Percentiles rank a stretch among this genome's conserved stretches.
These are phyloP conservation scores for Ophidiomyces ophidiicola DNA, from an alignment of 2,329 filamentous ascomycete genomes.

Conservation along the genomic window DNA sequence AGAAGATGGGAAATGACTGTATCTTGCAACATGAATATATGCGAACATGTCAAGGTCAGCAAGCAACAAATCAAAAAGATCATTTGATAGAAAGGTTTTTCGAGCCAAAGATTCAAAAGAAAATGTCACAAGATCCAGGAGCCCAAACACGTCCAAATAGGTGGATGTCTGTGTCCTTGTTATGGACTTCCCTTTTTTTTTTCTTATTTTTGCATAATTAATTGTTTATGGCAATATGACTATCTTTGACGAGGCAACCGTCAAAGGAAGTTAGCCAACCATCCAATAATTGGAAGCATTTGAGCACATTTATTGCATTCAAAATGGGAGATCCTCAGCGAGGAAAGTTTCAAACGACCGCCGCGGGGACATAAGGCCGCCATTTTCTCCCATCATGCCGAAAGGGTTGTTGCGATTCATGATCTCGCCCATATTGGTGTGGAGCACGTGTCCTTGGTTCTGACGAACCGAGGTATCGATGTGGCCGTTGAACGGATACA, in stretches of 20 bases:
- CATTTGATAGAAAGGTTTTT: no score
- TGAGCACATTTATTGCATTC: neutral
- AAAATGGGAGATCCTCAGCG: conserved; percentile 5
- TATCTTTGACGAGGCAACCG: neutral
- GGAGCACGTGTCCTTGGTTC: conserved; percentile 12
- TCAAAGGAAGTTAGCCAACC: neutral
- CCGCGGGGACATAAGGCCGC: neutral
- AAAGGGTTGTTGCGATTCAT: conserved; percentile 16
- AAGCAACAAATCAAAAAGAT: no score
- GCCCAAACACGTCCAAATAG: no score
- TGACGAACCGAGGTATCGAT: conserved; percentile 10
- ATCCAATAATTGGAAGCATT: neutral
- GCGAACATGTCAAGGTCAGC: no score
- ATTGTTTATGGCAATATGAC: no score
- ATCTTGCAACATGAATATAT: no score
- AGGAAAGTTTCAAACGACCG: conserved; percentile 15
- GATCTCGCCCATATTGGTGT: conserved; percentile 11
- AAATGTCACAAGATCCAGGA: no score
- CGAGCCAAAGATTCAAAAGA: no score
- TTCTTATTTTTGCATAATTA: no score
- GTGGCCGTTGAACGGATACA: conserved; percentile 10
- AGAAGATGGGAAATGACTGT: no score
- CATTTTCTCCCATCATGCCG: neutral
- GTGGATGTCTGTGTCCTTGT: no score
- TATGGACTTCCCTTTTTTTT: no score